phyloP scores from a whole-genome alignment of 1,139 yeast genomes.

The Kodamaea anthophila region DNA sequence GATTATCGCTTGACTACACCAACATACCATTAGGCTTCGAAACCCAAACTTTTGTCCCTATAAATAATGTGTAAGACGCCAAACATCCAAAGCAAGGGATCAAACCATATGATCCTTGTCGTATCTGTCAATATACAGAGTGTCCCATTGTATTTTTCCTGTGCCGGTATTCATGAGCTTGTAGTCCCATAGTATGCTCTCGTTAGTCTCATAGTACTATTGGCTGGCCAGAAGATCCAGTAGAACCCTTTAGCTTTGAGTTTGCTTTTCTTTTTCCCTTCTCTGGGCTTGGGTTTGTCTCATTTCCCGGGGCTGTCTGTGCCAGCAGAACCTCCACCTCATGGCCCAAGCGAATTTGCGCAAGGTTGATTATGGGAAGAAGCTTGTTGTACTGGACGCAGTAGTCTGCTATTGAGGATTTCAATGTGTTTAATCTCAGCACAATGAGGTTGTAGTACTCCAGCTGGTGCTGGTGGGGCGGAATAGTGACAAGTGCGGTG shows the following conservation, averaged over 20 bases:
- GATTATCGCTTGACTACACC: too few relatives aligned
- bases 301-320: too few relatives aligned
- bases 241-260: slow-evolving; percentile 4
- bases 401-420: slow-evolving; percentile 35
- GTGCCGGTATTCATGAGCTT: too few relatives aligned
- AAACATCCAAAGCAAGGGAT: too few relatives aligned
- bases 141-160: too few relatives aligned
- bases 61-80: too few relatives aligned
- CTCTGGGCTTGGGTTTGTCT: slow-evolving; percentile 5
- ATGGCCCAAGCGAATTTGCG: slow-evolving; percentile 45
- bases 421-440: slow-evolving; percentile 29
- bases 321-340: slow-evolving; percentile 32
- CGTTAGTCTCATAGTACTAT: slow-evolving; percentile 7
- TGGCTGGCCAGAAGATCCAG: slow-evolving; percentile 9
- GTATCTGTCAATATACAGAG: too few relatives aligned
- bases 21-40: too few relatives aligned
- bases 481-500: slow-evolving; percentile 34
- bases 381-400: slow-evolving; percentile 40
- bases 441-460: slow-evolving; percentile 30
- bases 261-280: slow-evolving; percentile 5
- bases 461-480: slow-evolving; percentile 30
- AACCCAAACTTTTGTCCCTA: too few relatives aligned
- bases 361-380: slow-evolving; percentile 44
- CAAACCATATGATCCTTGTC: too few relatives aligned
- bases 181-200: too few relatives aligned